Conservation (phyloP, 495 filamentous ascomycete genomes). For the Arthonia radiata region DNA sequence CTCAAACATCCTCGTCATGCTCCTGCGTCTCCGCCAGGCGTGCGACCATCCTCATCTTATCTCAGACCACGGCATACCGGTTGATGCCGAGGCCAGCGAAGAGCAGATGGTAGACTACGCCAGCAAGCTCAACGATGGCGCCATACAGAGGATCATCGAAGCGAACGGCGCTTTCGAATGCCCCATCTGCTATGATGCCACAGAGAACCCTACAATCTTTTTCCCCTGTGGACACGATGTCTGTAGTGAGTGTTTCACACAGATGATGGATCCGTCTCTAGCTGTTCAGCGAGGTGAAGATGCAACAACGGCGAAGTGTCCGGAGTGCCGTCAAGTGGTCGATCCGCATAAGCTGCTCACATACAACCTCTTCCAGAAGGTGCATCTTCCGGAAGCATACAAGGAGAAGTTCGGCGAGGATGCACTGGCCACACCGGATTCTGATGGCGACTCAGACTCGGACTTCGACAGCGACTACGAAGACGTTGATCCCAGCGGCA, state of each 20-base stretch:
- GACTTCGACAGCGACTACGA: slow-evolving; percentile 13
- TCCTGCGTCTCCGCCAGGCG: slow-evolving; percentile 75
- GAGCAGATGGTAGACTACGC: slow-evolving; percentile 42
- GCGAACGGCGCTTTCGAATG: slow-evolving; percentile 34
- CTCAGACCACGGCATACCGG: slow-evolving; percentile 40
- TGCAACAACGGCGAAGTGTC: slow-evolving; percentile 34
- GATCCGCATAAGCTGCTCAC: slow-evolving; percentile 46
- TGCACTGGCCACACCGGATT: slow-evolving; percentile 4
- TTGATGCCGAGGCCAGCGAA: slow-evolving; percentile 22
- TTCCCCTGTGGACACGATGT: slow-evolving; percentile 68
- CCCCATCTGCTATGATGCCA: slow-evolving; percentile 58
- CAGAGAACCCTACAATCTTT: slow-evolving; percentile 52
- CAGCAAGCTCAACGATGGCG: slow-evolving; percentile 28
- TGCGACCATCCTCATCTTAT: slow-evolving; percentile 90
- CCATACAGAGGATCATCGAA: slow-evolving; percentile 42
- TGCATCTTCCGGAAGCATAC: slow-evolving; percentile 28
- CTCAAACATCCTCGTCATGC: slow-evolving; percentile 57
- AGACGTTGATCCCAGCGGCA: slow-evolving; percentile 8
- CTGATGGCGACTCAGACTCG: slow-evolving; percentile 7
- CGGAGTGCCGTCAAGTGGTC: slow-evolving; percentile 43
- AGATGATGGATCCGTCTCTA: slow-evolving; percentile 35
- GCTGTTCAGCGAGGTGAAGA: slow-evolving; percentile 33
- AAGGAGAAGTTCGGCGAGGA: slow-evolving; percentile 14
- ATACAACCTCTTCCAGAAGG: slow-evolving; percentile 46
- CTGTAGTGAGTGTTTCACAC: slow-evolving; percentile 57